A percentile compares a stretch with the other conserved stretches of the same genome.
phyloP scores from a whole-genome alignment of 495 filamentous ascomycete genomes.

The Corynascus novoguineensis region DNA sequence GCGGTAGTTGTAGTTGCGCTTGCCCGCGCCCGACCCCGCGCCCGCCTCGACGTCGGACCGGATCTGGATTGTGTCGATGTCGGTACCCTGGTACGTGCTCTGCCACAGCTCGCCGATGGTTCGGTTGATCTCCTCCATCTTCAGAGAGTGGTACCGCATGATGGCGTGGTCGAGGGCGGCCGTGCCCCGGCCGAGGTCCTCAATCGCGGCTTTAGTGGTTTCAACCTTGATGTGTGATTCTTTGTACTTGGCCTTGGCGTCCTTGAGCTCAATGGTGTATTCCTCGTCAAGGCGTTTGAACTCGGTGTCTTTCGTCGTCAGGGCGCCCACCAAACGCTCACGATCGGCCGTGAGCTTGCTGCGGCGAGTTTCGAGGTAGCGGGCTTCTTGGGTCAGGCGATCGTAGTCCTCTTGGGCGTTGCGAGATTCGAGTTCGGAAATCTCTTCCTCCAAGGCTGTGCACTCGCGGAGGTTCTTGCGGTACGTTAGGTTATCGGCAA shows the following conservation, averaged over 20 bases:
- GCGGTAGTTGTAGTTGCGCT: conserved; percentile 91
- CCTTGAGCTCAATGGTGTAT: conserved; percentile 81
- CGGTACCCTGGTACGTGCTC: conserved; percentile 92
- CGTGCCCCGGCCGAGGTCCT: conserved; percentile 77
- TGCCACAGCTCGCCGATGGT: conserved; percentile 96
- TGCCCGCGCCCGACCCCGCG: conserved; percentile 46
- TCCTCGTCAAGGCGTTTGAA: conserved; percentile 62
- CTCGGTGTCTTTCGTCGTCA: conserved; percentile 78
- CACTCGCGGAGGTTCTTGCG: conserved; percentile 66
- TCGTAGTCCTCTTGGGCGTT: conserved; percentile 78
- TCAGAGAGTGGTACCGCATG: conserved; percentile 89
- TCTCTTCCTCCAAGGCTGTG: conserved; percentile 59
- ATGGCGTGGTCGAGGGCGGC: conserved; percentile 87
- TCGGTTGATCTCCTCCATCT: conserved; percentile 98
- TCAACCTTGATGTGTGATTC: conserved; percentile 86
- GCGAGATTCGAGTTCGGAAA: conserved; percentile 68
- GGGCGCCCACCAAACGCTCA: conserved; percentile 57
- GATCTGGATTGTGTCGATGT: conserved; percentile 95
- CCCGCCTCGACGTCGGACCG: conserved; percentile 73
- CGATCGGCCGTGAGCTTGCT: conserved; percentile 50
- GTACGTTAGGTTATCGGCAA: conserved; percentile 80
- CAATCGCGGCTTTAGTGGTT: conserved; percentile 85
- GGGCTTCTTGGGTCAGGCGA: conserved; percentile 63
- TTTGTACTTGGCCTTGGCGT: conserved; percentile 75
- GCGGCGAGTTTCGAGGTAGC: conserved; percentile 53